Conservation (phyloP, 352 stramenopile species). For the Globisporangium okanoganense region DNA sequence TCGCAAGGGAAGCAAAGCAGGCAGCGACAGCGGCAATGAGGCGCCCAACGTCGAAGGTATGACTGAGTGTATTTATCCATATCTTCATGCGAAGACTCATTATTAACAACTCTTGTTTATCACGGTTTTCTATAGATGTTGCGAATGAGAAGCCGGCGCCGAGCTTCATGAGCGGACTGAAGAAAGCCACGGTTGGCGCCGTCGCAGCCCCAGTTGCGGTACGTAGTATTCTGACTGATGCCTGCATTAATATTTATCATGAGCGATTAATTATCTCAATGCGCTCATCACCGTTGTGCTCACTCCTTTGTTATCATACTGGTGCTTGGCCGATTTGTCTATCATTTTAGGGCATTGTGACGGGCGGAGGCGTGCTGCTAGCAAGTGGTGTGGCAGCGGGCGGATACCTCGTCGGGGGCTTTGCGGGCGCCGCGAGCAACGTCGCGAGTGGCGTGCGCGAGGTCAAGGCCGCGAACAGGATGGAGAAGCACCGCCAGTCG, state of each 20-base stretch:
- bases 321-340: neutral
- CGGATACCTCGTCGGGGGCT: slow-evolving; percentile 76
- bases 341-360: slow-evolving; percentile 57
- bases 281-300: neutral
- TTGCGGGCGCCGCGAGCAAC: slow-evolving; percentile 78
- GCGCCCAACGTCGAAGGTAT: slow-evolving; percentile 15
- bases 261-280: neutral
- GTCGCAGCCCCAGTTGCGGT: slow-evolving; percentile 79
- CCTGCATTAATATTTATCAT: neutral
- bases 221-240: slow-evolving; percentile 11
- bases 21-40: slow-evolving; percentile 28
- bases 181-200: slow-evolving; percentile 82
- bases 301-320: slow-evolving; percentile 1
- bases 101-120: neutral
- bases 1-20: slow-evolving; percentile 49
- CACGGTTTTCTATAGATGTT: slow-evolving; percentile 11
- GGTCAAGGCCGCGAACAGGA: slow-evolving; percentile 74
- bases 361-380: slow-evolving; percentile 65
- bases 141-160: slow-evolving; percentile 67
- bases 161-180: slow-evolving; percentile 81
- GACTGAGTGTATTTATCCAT: neutral
- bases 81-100: neutral
- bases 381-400: slow-evolving; percentile 74
- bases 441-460: slow-evolving; percentile 78
- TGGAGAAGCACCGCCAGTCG: slow-evolving; percentile 53